Percentiles rank a stretch among this genome's conserved stretches.
These are phyloP conservation scores for Thelephora aurantiotincta DNA, from an alignment of 768 basidiomycete genomes.

Conservation along the genomic window DNA sequence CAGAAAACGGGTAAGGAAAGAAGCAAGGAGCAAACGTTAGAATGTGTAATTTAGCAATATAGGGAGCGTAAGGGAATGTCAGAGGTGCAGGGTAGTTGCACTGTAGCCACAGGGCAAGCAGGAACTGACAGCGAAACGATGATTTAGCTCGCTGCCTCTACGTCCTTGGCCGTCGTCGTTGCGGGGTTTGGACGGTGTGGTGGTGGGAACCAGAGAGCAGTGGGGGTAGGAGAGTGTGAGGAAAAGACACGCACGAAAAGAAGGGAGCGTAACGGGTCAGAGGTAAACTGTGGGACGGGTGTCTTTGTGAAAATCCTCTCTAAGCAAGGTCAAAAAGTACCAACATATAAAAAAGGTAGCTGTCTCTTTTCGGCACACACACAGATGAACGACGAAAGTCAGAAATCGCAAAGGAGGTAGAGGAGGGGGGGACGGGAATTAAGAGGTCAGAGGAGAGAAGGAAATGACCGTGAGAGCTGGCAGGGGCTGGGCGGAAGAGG, in stretches of 20 bases:
- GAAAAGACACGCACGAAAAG: slow-evolving; percentile 28
- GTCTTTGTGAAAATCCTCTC: background rate
- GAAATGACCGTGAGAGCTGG: too few species aligned
- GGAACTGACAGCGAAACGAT: slow-evolving; percentile 6
- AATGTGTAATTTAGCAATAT: slow-evolving; percentile 27
- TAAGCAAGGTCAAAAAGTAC: background rate
- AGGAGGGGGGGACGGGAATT: background rate
- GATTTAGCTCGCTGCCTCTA: slow-evolving; percentile 12
- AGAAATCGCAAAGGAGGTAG: background rate
- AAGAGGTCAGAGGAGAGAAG: too few species aligned
- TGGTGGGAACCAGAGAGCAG: background rate
- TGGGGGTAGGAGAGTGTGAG: slow-evolving; percentile 3
- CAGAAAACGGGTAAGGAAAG: slow-evolving; percentile 26
- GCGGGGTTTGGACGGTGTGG: too few species aligned
- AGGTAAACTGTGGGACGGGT: background rate
- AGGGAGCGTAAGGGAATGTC: slow-evolving; percentile 9
- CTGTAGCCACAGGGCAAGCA: background rate
- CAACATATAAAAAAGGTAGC: background rate
- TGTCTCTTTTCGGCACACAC: background rate
- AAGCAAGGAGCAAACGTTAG: slow-evolving; percentile 37
- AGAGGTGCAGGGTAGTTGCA: background rate
- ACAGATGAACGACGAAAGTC: background rate
- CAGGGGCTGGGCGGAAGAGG: too few species aligned
- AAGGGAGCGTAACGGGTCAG: slow-evolving; percentile 7
- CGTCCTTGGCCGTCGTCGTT: too few species aligned